These are phyloP conservation scores for Gaeumannomyces tritici DNA, from an alignment of 2,329 filamentous ascomycete species.

Conservation along the genomic window DNA sequence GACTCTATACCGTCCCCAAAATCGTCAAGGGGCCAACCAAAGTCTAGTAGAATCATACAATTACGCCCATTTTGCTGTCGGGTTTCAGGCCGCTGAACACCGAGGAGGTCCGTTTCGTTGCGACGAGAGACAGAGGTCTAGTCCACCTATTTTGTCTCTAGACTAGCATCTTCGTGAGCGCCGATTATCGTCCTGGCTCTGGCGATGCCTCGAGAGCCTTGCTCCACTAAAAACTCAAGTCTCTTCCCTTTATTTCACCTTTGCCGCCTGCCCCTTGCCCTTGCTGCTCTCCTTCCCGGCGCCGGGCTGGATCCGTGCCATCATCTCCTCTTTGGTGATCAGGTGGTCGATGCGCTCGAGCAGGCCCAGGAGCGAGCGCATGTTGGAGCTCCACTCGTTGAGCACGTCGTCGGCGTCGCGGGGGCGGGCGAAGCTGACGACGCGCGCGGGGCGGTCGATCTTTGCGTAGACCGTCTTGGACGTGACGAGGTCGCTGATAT, in stretches of 20 bases:
- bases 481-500: conserved; percentile 93
- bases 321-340: conserved; percentile 99
- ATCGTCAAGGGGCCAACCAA: neutral
- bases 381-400: conserved; percentile 98
- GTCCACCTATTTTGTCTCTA: neutral
- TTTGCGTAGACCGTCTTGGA: conserved; percentile 97
- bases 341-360: conserved; percentile 87
- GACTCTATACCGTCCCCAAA: neutral
- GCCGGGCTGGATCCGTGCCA: conserved; percentile 82
- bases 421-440: conserved; percentile 92
- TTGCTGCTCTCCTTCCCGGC: conserved; percentile 22
- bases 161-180: neutral
- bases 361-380: conserved; percentile 60
- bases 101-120: neutral
- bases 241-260: neutral
- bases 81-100: neutral
- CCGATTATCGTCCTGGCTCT: neutral
- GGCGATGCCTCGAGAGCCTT: neutral
- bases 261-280: conserved; percentile 17
- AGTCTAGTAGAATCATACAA: neutral
- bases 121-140: neutral
- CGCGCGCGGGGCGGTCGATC: conserved; percentile 85
- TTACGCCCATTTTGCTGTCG: neutral
- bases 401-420: conserved; percentile 90
- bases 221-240: neutral